Evolutionary conservation across 495 filamentous ascomycete species (phyloP), one percentile per base, ranked within the genome.

Genomic region (Tetracladium setigerum): DNA sequence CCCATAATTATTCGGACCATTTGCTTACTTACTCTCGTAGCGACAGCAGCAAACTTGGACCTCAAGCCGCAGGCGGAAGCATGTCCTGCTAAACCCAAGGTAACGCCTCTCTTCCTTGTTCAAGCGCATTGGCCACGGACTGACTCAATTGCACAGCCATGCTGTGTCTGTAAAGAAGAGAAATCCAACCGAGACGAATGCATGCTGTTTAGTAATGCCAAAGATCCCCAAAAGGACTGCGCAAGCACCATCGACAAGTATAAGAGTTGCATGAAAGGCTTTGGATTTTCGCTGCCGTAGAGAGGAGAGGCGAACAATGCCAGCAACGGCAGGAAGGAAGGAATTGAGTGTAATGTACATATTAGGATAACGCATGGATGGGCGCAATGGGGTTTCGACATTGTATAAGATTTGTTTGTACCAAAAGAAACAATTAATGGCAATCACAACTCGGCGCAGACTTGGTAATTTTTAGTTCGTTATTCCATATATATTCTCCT

Each of bases 161-260:
- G 89, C 78, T 95, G 91, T 65, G 92, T 98, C 16, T 98, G 92
- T 79, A 95, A 91, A 60, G 77, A 87, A 38, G 92, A 98, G 66
- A 98, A 98, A 65, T 74, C 86, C 48, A 68, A 72, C 50, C 87
- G 92, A 50, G 92, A 98, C 66, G 92, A 98, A 69, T 98, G 92
- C 74, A 96, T 98, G 91, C 84, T 98, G 14, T 95, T 97, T 68
- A 89, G 84, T 46, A 87, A 78, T 52, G 71, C 79, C 52, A 76
- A 79, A 47, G 80, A 94, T 59, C 84, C 89, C 24, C 76, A 87
- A 58, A 62, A 73, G 54, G 87, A 90, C 52, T 98, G 92, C 71
- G 71, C 81, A 63, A 73, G 82, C 12, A 78, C 82, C 46, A 85
- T 98, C 53, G 81, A 89, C 12, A 77, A 82, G 56, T 98, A 98